These are phyloP conservation scores for Aureobasidium sp. DNA, from an alignment of 2,329 filamentous ascomycete genomes.

Conservation along the genomic window DNA sequence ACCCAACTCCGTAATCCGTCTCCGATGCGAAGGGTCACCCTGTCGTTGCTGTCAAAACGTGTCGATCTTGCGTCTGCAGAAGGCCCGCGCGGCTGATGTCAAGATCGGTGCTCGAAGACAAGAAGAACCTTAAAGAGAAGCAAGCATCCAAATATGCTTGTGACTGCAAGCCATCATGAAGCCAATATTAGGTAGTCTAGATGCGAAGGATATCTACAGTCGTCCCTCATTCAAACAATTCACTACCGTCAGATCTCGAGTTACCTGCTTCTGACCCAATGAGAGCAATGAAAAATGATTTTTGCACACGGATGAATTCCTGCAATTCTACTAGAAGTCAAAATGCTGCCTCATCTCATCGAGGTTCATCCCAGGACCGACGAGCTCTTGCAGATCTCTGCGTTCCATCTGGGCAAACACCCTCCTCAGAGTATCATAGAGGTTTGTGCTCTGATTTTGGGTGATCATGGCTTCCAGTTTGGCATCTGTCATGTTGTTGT, in stretches of 20 bases:
- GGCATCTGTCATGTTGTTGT: constrained; percentile 49
- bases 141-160: neutral
- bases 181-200: neutral
- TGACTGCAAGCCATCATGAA: neutral
- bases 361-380: constrained; percentile 83
- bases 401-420: constrained; percentile 97
- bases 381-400: constrained; percentile 77
- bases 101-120: neutral
- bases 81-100: neutral
- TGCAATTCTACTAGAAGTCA: constrained; percentile 54
- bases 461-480: constrained; percentile 80
- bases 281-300: neutral
- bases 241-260: neutral
- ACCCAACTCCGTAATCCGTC: neutral
- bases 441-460: constrained; percentile 93
- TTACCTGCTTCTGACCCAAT: no score
- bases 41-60: neutral
- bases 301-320: neutral
- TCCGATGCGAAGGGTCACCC: neutral
- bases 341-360: constrained; percentile 83
- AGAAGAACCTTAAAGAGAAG: neutral
- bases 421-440: constrained; percentile 86
- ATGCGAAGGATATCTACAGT: neutral
- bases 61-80: neutral
- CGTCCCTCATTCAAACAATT: neutral